A percentile compares a stretch with the other conserved stretches of the same genome.
These are phyloP conservation scores for Cercophora samala DNA, from an alignment of 495 filamentous ascomycete genomes.

Conservation along the genomic window DNA sequence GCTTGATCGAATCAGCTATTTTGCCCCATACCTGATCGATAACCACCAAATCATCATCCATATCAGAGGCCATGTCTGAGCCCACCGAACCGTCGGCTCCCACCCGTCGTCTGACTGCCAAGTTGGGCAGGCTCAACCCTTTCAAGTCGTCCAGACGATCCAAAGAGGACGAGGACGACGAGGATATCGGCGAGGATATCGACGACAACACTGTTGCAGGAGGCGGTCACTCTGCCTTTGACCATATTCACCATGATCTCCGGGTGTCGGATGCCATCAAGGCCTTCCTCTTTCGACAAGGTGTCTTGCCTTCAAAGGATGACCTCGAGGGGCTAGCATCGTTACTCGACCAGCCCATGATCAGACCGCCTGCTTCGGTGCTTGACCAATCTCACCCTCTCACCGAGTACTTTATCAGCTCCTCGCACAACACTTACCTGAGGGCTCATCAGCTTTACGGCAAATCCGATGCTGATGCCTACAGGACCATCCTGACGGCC, in stretches of 20 bases:
- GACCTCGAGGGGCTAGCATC: conserved; percentile 30
- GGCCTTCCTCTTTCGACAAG: conserved; percentile 41
- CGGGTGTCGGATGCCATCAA: conserved; percentile 47
- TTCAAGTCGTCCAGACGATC: conserved; percentile 18
- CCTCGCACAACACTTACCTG: conserved; percentile 76
- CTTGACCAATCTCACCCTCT: conserved; percentile 46
- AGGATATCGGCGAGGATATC: conserved; percentile 50
- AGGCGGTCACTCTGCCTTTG: conserved; percentile 44
- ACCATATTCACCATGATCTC: conserved; percentile 41
- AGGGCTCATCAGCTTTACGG: conserved; percentile 53
- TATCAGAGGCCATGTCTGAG: not conserved
- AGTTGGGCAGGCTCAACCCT: conserved; percentile 23
- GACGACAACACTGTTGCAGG: conserved; percentile 45
- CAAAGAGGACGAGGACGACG: conserved; percentile 36
- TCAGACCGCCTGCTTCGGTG: conserved; percentile 42
- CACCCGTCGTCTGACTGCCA: not conserved
- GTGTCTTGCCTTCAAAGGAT: conserved; percentile 34
- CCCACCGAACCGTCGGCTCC: not conserved
- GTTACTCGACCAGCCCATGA: conserved; percentile 44
- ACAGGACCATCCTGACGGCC: conserved; percentile 46
- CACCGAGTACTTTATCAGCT: conserved; percentile 59
- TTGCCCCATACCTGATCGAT: not conserved
- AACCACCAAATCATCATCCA: not conserved
- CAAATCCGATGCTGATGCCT: conserved; percentile 44
- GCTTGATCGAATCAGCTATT: not conserved